A percentile compares a stretch with the other conserved stretches of the same genome.
Evolutionary conservation across 805 yeast genomes (phyloP).

Genomic region (Monosporozyma yasuniensis): DNA sequence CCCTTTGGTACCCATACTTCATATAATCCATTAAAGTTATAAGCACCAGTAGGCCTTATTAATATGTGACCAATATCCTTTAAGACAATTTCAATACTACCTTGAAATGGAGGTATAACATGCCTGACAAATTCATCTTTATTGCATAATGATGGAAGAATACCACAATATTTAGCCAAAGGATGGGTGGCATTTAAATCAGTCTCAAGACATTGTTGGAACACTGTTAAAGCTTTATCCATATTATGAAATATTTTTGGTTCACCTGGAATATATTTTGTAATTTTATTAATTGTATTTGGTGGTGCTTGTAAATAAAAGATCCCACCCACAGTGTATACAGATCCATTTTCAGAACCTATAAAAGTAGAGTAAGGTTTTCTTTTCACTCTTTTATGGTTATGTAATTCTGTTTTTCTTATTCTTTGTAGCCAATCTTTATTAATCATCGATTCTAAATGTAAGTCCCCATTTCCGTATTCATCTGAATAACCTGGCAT

Average conservation of each 20-base stretch:
- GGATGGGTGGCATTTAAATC: slow-evolving; percentile 22
- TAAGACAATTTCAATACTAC: slow-evolving; percentile 55
- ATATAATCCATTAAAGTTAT: slow-evolving; percentile 29
- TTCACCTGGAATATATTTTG: slow-evolving; percentile 37
- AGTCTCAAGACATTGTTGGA: slow-evolving; percentile 13
- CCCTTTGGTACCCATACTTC: slow-evolving; percentile 51
- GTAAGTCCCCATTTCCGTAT: slow-evolving; percentile 9
- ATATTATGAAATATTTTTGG: slow-evolving; percentile 29
- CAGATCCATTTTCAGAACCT: slow-evolving; percentile 33
- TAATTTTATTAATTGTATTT: slow-evolving; percentile 39
- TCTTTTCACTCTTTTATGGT: slow-evolving; percentile 24
- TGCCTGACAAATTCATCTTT: slow-evolving; percentile 33
- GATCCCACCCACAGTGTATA: slow-evolving; percentile 52
- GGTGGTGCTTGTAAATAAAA: slow-evolving; percentile 49
- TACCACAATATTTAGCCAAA: slow-evolving; percentile 25
- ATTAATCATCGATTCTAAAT: slow-evolving; percentile 24
- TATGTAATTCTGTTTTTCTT: slow-evolving; percentile 28
- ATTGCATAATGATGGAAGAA: slow-evolving; percentile 8
- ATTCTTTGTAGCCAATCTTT: slow-evolving; percentile 25
- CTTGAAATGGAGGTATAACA: slow-evolving; percentile 62
- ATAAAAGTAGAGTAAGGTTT: slow-evolving; percentile 31
- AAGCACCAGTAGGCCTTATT: slow-evolving; percentile 49
- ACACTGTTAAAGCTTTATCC: slow-evolving; percentile 29
- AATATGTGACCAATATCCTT: slow-evolving; percentile 57
- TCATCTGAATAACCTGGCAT: slow-evolving; percentile 33